A percentile compares a stretch with the other conserved stretches of the same genome.
phyloP scores from a whole-genome alignment of 306 rosid species.

The Fagus sylvatica region DNA sequence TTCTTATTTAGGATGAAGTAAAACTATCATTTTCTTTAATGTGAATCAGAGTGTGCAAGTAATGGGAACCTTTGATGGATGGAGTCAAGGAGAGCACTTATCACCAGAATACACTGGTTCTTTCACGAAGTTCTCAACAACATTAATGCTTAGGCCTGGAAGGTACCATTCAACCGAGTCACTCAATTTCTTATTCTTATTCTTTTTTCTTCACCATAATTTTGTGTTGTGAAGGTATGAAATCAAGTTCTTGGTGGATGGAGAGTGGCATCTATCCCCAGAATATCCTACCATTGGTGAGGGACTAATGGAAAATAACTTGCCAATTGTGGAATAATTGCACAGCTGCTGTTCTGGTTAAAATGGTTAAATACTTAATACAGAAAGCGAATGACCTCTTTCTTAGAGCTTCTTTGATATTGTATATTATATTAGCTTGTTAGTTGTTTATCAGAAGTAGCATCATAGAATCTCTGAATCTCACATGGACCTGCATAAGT shows the following conservation, averaged over 20 bases:
- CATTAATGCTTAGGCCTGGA: slow-evolving; percentile 79
- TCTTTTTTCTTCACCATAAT: background rate
- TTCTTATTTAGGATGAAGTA: background rate
- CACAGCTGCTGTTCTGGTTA: background rate
- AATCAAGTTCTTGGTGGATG: slow-evolving; percentile 91
- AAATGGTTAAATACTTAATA: background rate
- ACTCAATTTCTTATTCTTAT: slow-evolving; percentile 13
- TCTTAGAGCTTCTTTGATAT: background rate
- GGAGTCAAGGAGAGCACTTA: slow-evolving; percentile 93
- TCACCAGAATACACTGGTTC: slow-evolving; percentile 83
- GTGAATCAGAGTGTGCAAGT: slow-evolving; percentile 75
- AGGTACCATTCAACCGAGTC: slow-evolving; percentile 44
- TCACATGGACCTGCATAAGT: too few relatives aligned
- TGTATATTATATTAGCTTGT: background rate
- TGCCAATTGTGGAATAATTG: slow-evolving; percentile 62
- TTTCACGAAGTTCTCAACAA: slow-evolving; percentile 75
- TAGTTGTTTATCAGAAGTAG: too few relatives aligned
- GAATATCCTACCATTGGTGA: slow-evolving; percentile 77
- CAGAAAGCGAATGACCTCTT: background rate
- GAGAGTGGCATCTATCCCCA: slow-evolving; percentile 82
- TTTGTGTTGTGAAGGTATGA: slow-evolving; percentile 62
- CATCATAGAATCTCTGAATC: too few relatives aligned
- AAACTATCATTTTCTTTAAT: slow-evolving; percentile 16
- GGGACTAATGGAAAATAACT: slow-evolving; percentile 72
- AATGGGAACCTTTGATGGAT: slow-evolving; percentile 93